Conservation (phyloP, 202 grass and related monocot species). For the Setaria italica region DNA sequence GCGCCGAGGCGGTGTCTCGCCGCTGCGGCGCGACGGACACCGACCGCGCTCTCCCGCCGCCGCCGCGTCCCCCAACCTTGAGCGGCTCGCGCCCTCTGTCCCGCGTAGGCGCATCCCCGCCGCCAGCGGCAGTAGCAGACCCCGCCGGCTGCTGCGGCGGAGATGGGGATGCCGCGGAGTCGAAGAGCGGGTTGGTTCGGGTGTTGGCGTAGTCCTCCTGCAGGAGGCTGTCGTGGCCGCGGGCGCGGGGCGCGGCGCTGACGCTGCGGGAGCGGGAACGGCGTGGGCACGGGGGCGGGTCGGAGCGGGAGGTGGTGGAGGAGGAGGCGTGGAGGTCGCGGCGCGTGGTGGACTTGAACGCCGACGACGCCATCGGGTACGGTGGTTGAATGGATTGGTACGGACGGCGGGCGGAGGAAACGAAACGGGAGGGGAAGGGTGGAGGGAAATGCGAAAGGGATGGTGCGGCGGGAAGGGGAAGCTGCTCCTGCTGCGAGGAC, state of each 20-base stretch:
- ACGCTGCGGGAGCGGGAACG: constrained; percentile 65
- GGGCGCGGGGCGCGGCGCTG: constrained; percentile 47
- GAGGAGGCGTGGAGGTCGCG: constrained; percentile 48
- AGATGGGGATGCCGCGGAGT: constrained; percentile 46
- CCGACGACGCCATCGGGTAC: constrained; percentile 63
- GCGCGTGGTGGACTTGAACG: constrained; percentile 80
- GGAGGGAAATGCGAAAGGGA: too few species aligned
- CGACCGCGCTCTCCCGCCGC: constrained; percentile 45
- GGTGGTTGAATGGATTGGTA: not conserved
- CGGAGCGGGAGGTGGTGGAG: constrained; percentile 13
- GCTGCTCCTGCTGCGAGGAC: too few species aligned
- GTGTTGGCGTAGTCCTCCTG: constrained; percentile 55
- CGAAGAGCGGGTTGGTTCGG: constrained; percentile 79
- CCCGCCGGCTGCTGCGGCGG: constrained; percentile 31
- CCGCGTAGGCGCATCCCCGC: constrained; percentile 18
- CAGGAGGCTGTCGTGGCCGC: not conserved
- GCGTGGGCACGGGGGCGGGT: constrained; percentile 40
- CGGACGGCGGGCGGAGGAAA: not conserved
- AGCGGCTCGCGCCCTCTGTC: constrained; percentile 44
- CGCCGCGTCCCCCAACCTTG: not conserved
- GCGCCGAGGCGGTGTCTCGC: not conserved
- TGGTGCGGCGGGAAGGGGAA: too few species aligned
- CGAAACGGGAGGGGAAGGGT: not conserved
- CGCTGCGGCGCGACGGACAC: constrained; percentile 51
- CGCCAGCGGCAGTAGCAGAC: not conserved